Evolutionary conservation across 441 rosid species (phyloP).

Genomic region (Pelargonium cotyledonis): DNA sequence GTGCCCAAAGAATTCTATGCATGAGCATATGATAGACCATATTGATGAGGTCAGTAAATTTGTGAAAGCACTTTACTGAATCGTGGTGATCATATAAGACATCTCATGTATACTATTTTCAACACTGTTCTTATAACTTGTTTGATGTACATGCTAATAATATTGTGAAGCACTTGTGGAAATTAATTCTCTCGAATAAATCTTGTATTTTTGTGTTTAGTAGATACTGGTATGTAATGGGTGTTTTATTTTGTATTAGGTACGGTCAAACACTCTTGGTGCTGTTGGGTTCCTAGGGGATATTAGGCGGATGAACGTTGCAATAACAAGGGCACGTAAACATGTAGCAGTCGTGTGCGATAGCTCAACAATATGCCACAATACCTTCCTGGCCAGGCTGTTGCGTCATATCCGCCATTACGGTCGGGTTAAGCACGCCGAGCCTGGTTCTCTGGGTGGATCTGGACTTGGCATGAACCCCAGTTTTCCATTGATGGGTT

Average conservation of each 20-base stretch:
- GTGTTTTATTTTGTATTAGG: conserved; percentile 35
- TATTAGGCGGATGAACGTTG: conserved; percentile 88
- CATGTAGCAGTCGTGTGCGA: conserved; percentile 91
- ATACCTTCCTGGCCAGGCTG: conserved; percentile 80
- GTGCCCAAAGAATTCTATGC: neutral
- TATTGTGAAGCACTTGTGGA: neutral
- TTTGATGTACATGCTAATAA: neutral
- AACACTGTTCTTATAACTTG: neutral
- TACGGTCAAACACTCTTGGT: conserved; percentile 82
- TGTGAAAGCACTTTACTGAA: neutral
- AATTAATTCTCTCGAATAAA: neutral
- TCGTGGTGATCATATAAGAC: neutral
- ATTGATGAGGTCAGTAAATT: neutral
- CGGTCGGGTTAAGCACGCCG: conserved; percentile 85
- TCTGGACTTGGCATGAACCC: conserved; percentile 92
- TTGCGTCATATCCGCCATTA: conserved; percentile 81
- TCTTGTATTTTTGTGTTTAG: neutral
- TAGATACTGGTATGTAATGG: conserved; percentile 2
- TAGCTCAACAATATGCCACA: conserved; percentile 94
- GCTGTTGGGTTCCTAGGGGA: conserved; percentile 97
- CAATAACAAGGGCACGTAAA: conserved; percentile 83
- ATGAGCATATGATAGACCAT: neutral
- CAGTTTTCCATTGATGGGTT: conserved; percentile 78
- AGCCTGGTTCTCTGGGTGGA: conserved; percentile 75
- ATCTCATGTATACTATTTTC: neutral